Conservation (phyloP, 1,284 basidiomycete species). For the Trichosporon sp. region DNA sequence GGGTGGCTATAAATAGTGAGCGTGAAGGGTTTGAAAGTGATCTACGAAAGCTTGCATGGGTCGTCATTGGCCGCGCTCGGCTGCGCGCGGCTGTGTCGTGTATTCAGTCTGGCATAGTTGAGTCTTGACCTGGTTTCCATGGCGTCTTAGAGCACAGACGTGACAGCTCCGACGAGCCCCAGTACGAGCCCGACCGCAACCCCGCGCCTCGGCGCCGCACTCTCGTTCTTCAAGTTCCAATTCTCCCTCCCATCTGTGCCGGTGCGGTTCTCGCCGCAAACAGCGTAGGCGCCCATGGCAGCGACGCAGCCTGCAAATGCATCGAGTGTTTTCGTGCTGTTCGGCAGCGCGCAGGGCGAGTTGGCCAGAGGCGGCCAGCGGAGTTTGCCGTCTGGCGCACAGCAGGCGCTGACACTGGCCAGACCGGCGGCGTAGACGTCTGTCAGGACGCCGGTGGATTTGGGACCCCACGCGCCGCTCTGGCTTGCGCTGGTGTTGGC, state of each 20-base stretch:
- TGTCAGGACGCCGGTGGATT: not conserved
- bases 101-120: too few species aligned
- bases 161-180: not conserved
- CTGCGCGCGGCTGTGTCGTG: not conserved
- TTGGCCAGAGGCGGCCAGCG: slow-evolving; percentile 4
- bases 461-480: not conserved
- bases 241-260: not conserved
- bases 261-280: not conserved
- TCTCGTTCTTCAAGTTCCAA: not conserved
- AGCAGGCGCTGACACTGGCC: not conserved
- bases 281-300: not conserved
- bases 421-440: not conserved
- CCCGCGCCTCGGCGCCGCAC: not conserved
- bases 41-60: too few species aligned
- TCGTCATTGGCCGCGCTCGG: too few species aligned
- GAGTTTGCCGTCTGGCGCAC: slow-evolving; percentile 2
- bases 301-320: not conserved
- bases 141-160: not conserved
- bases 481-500: not conserved
- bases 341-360: not conserved
- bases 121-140: too few species aligned
- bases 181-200: not conserved
- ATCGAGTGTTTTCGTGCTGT: not conserved
- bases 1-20: too few species aligned
- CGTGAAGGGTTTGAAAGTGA: too few species aligned